A percentile compares a stretch with the other conserved stretches of the same genome.
Evolutionary conservation across 768 basidiomycete genomes (phyloP).

Genomic region (Boletus bicolor): DNA sequence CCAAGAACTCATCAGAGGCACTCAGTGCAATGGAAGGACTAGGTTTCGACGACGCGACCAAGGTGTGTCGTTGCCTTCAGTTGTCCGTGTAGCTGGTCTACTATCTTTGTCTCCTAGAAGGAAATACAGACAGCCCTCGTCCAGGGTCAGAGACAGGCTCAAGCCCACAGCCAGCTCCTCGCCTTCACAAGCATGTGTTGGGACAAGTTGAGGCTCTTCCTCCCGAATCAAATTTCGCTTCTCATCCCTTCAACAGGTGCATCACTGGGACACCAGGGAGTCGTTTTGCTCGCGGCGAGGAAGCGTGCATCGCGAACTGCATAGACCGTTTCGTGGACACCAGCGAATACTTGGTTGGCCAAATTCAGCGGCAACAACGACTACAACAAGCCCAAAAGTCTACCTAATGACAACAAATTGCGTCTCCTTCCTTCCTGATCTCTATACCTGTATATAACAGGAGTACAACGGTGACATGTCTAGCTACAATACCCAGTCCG

Average conservation of each 20-base stretch:
- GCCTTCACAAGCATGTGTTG: slow-evolving; percentile 82
- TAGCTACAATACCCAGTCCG: slow-evolving; percentile 18
- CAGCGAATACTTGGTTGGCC: slow-evolving; percentile 75
- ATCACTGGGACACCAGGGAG: slow-evolving; percentile 75
- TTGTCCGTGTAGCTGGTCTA: slow-evolving; percentile 3
- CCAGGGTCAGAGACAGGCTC: slow-evolving; percentile 76
- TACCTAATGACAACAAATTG: not conserved
- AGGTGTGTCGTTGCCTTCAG: slow-evolving; percentile 41
- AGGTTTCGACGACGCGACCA: slow-evolving; percentile 71
- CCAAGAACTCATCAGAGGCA: slow-evolving; percentile 25
- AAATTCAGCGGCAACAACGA: slow-evolving; percentile 51
- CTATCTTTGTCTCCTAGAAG: slow-evolving; percentile 47
- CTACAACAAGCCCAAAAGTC: slow-evolving; percentile 37
- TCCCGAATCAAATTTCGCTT: not conserved
- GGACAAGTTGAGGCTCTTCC: slow-evolving; percentile 69
- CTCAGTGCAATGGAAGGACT: slow-evolving; percentile 38
- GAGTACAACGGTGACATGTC: slow-evolving; percentile 7
- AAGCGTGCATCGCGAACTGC: slow-evolving; percentile 82
- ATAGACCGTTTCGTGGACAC: slow-evolving; percentile 91
- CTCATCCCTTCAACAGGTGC: slow-evolving; percentile 52
- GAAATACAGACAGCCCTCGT: slow-evolving; percentile 80
- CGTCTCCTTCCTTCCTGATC: not conserved
- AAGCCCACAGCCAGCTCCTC: slow-evolving; percentile 72
- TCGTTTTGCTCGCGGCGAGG: slow-evolving; percentile 75
- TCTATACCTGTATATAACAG: slow-evolving; percentile 4